Base-by-base conservation (phyloP, 2,329 filamentous ascomycete species). In the Byssothecium circinans region DNA sequence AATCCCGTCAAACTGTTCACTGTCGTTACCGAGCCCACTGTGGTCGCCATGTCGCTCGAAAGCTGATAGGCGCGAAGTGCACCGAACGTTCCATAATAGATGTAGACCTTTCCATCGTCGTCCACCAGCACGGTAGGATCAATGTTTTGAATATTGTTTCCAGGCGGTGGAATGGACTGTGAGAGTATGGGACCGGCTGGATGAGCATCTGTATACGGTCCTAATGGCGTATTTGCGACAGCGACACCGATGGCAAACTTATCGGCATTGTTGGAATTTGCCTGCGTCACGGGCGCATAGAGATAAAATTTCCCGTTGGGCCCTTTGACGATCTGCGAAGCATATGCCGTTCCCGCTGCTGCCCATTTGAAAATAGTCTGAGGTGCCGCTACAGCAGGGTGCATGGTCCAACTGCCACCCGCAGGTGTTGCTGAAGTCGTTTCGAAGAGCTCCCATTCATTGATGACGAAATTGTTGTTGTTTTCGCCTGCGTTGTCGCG, bases 11-110 rank as follows among this genome's bases (percentile, higher is more conserved):
- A 50, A 8, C 50, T 53, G 18, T 37, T 38, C 17, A 71, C 61
- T 15, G 51, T 45, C 6, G 60, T 52, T 32, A 61, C 47, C 19
- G 37, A 37, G 23, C 57, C 54, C 36, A 58, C 56, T 37, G 68
- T 56, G 7, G 70, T 74, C 18, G 65, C 54, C 71, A 74, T 74
- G 37, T 74, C 71, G 6, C 56, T 54, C 15, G 48, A 59, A 14
- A 74, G 57, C 47, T 74, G 62, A 12, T 62, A 68, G 5, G 62
- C 69, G 5, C 61, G 58, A 2, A 72, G 68, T 38, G 67, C 47
- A 12, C 63, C 64, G 34, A 74, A 74, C 1, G 71, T 72, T 0
- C 72, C 72, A 56, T 67, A 72, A 53, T 74, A 74, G 14, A 74
- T 49, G 35, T 65, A 74, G 5, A 67, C 69, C 3, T 61, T 60